phyloP scores from a whole-genome alignment of 1,139 yeast species.

The Petasospora rhodanensis region DNA sequence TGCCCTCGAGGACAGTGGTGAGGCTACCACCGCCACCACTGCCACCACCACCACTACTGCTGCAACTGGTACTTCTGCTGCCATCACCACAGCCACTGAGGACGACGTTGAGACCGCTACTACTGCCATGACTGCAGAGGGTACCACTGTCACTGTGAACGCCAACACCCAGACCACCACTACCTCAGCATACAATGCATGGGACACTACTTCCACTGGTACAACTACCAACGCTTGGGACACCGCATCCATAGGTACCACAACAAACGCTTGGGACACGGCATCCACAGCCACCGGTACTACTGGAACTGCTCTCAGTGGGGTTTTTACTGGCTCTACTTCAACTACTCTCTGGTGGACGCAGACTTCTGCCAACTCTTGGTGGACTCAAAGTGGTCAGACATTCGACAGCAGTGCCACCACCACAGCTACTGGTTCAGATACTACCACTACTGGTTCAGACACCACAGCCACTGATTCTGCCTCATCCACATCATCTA shows the following conservation, averaged over 20 bases:
- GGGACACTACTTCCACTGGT: background rate
- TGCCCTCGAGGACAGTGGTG: too few species aligned
- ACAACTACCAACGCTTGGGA: background rate
- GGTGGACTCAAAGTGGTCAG: slow-evolving; percentile 4
- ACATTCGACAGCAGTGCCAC: slow-evolving; percentile 1
- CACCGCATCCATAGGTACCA: background rate
- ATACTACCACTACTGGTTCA: slow-evolving; percentile 7
- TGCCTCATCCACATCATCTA: slow-evolving; percentile 7
- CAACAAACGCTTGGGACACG: too few species aligned
- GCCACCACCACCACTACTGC: slow-evolving; percentile 2
- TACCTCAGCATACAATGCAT: background rate
- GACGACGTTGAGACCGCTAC: slow-evolving; percentile 2
- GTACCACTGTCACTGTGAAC: slow-evolving; percentile 2
- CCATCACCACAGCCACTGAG: slow-evolving; percentile 4
- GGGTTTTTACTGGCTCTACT: too few species aligned
- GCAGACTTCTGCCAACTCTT: slow-evolving; percentile 1
- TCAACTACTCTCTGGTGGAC: slow-evolving; percentile 9
- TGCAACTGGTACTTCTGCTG: slow-evolving; percentile 2
- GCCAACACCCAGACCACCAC: slow-evolving; percentile 1
- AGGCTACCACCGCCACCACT: slow-evolving; percentile 4
- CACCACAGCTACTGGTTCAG: slow-evolving; percentile 9
- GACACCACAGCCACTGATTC: slow-evolving; percentile 9
- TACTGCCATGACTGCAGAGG: background rate
- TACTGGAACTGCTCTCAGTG: too few species aligned
- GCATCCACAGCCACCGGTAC: too few species aligned